Evolutionary conservation across 805 yeast genomes (phyloP).

Genomic region (Barnettozyma siamensis): DNA sequence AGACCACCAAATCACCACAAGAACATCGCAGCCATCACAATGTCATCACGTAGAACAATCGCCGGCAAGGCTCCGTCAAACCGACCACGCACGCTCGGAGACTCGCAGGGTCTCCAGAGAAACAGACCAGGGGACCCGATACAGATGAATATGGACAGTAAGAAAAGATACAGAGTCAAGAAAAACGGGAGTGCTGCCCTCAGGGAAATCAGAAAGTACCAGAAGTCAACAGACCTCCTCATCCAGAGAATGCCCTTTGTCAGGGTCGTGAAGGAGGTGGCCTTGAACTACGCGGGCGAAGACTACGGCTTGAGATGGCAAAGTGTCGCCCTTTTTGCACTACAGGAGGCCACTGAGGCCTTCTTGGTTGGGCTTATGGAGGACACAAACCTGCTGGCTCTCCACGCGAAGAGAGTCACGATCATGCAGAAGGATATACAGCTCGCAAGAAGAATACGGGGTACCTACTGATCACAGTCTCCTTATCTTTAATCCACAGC

Average conservation of each 20-base stretch:
- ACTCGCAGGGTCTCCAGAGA: conserved; percentile 20
- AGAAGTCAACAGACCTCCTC: conserved; percentile 60
- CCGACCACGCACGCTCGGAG: no score
- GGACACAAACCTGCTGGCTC: conserved; percentile 71
- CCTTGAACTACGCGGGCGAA: conserved; percentile 45
- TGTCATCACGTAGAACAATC: no score
- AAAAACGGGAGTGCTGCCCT: conserved; percentile 66
- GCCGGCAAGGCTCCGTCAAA: not conserved
- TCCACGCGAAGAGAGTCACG: conserved; percentile 79
- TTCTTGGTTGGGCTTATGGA: conserved; percentile 66
- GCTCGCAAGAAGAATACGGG: conserved; percentile 71
- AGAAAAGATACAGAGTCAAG: conserved; percentile 45
- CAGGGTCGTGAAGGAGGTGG: conserved; percentile 67
- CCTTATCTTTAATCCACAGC: not conserved
- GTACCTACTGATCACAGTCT: conserved; percentile 28
- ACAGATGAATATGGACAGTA: no score
- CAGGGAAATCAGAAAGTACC: conserved; percentile 62
- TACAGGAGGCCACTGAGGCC: conserved; percentile 81
- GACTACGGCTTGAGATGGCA: conserved; percentile 56
- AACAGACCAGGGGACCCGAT: conserved; percentile 58
- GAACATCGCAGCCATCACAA: no score
- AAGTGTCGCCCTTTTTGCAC: conserved; percentile 66
- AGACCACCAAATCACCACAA: no score
- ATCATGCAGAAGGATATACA: conserved; percentile 82
- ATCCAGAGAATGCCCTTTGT: conserved; percentile 75